Evolutionary conservation across 352 stramenopile genomes (phyloP).

Genomic region (Pythium scleroteichum): DNA sequence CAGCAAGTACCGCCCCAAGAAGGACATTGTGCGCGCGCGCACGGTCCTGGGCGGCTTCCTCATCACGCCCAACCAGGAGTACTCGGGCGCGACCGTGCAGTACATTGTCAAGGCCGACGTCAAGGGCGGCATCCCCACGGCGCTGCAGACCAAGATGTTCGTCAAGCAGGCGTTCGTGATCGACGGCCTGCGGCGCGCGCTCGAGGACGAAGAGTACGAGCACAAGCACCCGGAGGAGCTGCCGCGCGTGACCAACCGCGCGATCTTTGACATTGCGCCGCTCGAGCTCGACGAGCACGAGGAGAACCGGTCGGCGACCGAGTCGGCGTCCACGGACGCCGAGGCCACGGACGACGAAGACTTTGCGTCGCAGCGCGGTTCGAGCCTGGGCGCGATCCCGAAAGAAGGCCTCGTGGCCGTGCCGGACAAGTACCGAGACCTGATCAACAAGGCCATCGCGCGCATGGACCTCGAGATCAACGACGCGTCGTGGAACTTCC

Average conservation of each 20-base stretch:
- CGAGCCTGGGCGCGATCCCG: conserved; percentile 26
- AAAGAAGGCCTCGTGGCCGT: conserved; percentile 48
- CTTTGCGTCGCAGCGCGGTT: conserved; percentile 15
- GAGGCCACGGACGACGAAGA: conserved; percentile 51
- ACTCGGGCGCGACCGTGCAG: conserved; percentile 49
- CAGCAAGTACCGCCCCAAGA: conserved; percentile 34
- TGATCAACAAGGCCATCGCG: conserved; percentile 57
- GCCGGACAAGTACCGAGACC: conserved; percentile 50
- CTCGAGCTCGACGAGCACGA: conserved; percentile 38
- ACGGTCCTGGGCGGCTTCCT: conserved; percentile 65
- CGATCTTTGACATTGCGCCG: conserved; percentile 43
- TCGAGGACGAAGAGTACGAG: conserved; percentile 50
- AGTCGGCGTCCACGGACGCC: conserved; percentile 24
- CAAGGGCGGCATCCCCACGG: conserved; percentile 51
- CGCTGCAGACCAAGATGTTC: conserved; percentile 70
- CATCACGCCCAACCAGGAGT: conserved; percentile 58
- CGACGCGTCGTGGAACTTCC: conserved; percentile 55
- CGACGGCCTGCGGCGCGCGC: conserved; percentile 50
- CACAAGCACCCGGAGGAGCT: conserved; percentile 1
- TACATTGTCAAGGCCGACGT: conserved; percentile 76
- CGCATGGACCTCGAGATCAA: conserved; percentile 63
- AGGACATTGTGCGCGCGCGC: conserved; percentile 51
- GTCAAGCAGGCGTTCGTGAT: conserved; percentile 73
- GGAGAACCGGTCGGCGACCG: conserved; percentile 13
- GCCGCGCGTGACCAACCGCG: conserved; percentile 51